These are phyloP conservation scores for Mycena vitilis DNA, from an alignment of 768 basidiomycete genomes.

Conservation along the genomic window DNA sequence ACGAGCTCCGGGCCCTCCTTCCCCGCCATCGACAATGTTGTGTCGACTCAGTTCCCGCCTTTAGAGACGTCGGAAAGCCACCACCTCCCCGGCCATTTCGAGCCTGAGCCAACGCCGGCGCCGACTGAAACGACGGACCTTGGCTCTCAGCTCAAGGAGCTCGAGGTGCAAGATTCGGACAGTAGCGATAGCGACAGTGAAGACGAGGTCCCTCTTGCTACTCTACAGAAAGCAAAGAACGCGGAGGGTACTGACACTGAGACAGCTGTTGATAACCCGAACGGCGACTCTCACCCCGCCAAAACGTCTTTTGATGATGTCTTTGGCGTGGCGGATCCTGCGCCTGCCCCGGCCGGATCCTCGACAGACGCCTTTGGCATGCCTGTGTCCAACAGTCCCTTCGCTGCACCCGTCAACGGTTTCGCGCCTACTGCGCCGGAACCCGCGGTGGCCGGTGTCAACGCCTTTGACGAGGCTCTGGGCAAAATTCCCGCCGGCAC, in stretches of 20 bases:
- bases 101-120: conserved; percentile 32
- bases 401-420: conserved; percentile 36
- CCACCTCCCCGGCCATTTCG: conserved; percentile 25
- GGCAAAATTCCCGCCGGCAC: conserved; percentile 60
- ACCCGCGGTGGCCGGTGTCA: conserved; percentile 58
- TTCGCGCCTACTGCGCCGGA: conserved; percentile 27
- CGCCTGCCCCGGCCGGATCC: conserved; percentile 40
- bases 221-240: conserved; percentile 44
- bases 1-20: conserved; percentile 53
- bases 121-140: conserved; percentile 61
- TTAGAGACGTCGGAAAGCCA: conserved; percentile 9
- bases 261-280: conserved; percentile 25
- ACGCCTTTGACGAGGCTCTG: conserved; percentile 83
- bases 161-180: conserved; percentile 65
- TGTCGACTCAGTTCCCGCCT: conserved; percentile 22
- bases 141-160: conserved; percentile 62
- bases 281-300: conserved; percentile 35
- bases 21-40: conserved; percentile 50
- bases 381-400: conserved; percentile 35
- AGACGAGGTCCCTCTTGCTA: conserved; percentile 53
- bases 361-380: conserved; percentile 39
- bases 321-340: conserved; percentile 54
- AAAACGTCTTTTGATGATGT: conserved; percentile 67
- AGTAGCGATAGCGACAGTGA: conserved; percentile 63
- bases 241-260: conserved; percentile 37